Evolutionary conservation across 2,329 filamentous ascomycete genomes (phyloP).

Genomic region (Cladobotryum mycophilum): DNA sequence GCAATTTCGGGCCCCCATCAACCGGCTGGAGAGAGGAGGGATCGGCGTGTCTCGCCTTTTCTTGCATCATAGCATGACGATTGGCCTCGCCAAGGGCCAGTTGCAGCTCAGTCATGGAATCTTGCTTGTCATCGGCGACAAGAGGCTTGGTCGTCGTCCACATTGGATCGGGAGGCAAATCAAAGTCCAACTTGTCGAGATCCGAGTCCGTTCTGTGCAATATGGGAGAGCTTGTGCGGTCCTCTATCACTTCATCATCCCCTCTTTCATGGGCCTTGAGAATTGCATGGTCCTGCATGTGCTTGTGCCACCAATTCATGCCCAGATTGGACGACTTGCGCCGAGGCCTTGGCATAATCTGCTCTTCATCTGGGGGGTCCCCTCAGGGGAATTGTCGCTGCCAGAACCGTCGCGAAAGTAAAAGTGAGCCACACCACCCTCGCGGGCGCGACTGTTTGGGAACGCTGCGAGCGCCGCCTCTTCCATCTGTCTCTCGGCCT

Average conservation of each 20-base stretch:
- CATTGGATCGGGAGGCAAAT: conserved; percentile 33
- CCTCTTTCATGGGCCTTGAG: conserved; percentile 47
- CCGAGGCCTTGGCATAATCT: conserved; percentile 30
- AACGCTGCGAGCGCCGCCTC: conserved; percentile 72
- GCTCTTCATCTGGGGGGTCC: conserved; percentile 27
- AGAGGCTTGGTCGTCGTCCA: conserved; percentile 35
- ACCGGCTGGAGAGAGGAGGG: not conserved
- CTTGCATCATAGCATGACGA: conserved; percentile 7
- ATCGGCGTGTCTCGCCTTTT: conserved; percentile 12
- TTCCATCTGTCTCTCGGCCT: conserved; percentile 72
- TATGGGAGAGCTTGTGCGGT: conserved; percentile 13
- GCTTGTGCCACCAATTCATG: conserved; percentile 67
- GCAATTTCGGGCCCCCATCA: conserved; percentile 4
- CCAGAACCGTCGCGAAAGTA: conserved; percentile 59
- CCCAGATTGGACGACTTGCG: conserved; percentile 58
- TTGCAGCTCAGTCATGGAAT: conserved; percentile 21
- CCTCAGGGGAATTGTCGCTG: conserved; percentile 42
- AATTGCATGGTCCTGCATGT: conserved; percentile 74
- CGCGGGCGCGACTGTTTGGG: conserved; percentile 62
- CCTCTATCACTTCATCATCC: conserved; percentile 20
- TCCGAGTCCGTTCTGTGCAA: conserved; percentile 35
- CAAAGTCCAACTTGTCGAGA: conserved; percentile 37
- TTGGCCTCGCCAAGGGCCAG: conserved; percentile 9
- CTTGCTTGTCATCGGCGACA: conserved; percentile 20
- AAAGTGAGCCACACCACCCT: conserved; percentile 67